Evolutionary conservation across 116 monocot species (phyloP), one percentile per base, ranked within the genome.

Genomic region (Zostera marina): DNA sequence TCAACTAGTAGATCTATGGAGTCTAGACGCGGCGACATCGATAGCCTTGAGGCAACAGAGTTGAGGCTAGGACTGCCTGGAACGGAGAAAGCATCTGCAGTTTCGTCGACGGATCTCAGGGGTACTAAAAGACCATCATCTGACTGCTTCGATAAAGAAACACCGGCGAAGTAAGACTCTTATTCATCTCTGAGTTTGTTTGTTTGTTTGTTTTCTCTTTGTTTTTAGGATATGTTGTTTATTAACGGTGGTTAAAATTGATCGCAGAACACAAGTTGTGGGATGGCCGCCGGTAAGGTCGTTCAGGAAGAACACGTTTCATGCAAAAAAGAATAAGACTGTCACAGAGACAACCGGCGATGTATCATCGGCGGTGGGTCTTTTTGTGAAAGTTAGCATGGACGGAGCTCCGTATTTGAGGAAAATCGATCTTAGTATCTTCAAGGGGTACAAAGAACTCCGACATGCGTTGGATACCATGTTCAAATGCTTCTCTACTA

Each of bases 331-430:
- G 2, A 32, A 3, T 41, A 14, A 8, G 55, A 40, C 3, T 40
- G 22, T 56, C 25, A 41, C 32, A 39, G 9, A 32, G 32, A 32
- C 32, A 32, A 32, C 32, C 32, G n/a, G n/a, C n/a, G 32, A 32
- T 2, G 32, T 5, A 32, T 32, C 32, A 32, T 32, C 32, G 32
- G 4, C 44, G 14, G 39, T 53, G 15, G 80, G 79, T 20, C 59
- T 63, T 8, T 83, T 79, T 22, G 85, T 94, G 71, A 94, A 94
- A 57, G 94, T 94, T 3, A 82, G 88, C 73, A 84, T 94, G 88
- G 94, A 94, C 47, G 94, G 94, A 22, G 82, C 85, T 47, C 94
- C 84, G 13, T 94, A 88, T 70, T 46, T 94, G 73, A 88, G 94
- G 63, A 94, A 94, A 46, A 69, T 94, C 21, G 94, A 94, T 64